These are phyloP conservation scores for Funneliformis geosporum DNA, from an alignment of 192 early-diverging fungal genomes.

Conservation along the genomic window DNA sequence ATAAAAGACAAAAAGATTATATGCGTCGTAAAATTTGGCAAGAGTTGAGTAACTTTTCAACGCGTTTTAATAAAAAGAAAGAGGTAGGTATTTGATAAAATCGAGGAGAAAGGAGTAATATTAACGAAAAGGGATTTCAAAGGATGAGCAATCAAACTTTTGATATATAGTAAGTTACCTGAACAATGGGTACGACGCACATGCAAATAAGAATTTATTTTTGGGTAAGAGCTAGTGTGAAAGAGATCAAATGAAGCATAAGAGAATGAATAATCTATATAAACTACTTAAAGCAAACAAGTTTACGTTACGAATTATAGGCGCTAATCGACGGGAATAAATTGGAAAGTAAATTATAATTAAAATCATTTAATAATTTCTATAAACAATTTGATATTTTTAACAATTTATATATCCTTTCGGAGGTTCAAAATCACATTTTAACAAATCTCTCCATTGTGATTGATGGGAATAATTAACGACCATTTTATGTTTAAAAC, in stretches of 20 bases:
- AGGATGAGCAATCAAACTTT: neutral
- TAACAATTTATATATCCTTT: neutral
- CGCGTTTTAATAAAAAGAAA: neutral
- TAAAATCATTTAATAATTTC: neutral
- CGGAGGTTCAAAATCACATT: neutral
- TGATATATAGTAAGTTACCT: neutral
- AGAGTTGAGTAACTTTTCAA: neutral
- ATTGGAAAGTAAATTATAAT: neutral
- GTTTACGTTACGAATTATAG: too few species aligned
- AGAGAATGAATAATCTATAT: too few species aligned
- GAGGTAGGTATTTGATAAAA: neutral
- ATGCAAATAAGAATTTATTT: conserved; percentile 11
- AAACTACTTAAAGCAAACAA: too few species aligned
- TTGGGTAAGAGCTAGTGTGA: neutral
- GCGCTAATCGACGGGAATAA: neutral
- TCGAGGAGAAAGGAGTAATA: neutral
- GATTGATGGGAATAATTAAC: neutral
- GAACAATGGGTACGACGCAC: conserved; percentile 13
- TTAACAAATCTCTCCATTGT: neutral
- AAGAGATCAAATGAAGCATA: neutral
- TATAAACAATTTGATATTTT: conserved; percentile 1
- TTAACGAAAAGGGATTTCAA: neutral
- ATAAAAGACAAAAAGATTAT: neutral
- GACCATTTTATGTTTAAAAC: neutral
- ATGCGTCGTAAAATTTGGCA: conserved; percentile 6